Evolutionary conservation across 306 rosid genomes (phyloP).

Genomic region (Lathyrus oleraceus): DNA sequence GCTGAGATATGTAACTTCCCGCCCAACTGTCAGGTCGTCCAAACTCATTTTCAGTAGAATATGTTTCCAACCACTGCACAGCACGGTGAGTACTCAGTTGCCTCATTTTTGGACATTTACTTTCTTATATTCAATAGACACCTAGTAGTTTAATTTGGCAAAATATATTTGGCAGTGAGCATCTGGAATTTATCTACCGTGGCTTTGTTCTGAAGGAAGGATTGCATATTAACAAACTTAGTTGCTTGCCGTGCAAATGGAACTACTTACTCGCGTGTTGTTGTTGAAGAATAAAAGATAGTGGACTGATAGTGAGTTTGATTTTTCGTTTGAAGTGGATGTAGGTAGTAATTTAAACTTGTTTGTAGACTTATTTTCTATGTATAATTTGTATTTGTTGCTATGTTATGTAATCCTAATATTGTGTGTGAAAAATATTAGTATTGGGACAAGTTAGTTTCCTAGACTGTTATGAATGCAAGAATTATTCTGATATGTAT

Average conservation of each 20-base stretch:
- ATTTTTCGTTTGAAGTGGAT: not conserved
- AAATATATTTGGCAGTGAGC: slow-evolving; percentile 7
- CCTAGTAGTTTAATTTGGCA: not conserved
- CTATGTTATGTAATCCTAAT: not conserved
- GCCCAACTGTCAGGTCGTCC: not conserved
- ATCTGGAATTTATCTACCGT: not conserved
- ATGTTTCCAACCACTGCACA: not conserved
- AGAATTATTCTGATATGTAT: not conserved
- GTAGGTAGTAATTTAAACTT: not conserved
- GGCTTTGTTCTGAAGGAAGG: not conserved
- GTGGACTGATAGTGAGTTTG: not conserved
- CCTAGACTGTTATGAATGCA: not conserved
- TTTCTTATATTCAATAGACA: not conserved
- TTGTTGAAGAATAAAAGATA: not conserved
- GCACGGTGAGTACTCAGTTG: not conserved
- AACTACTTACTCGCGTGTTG: not conserved
- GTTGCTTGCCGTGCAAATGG: not conserved
- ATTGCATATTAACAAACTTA: not conserved
- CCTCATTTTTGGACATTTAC: not conserved
- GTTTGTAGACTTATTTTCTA: not conserved
- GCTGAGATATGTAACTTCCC: not conserved
- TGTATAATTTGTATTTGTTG: not conserved
- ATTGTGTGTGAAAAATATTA: not conserved
- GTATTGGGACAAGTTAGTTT: not conserved
- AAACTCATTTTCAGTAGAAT: not conserved